Conservation (phyloP, 169 alveolate species). For the Plasmodium malariae region DNA sequence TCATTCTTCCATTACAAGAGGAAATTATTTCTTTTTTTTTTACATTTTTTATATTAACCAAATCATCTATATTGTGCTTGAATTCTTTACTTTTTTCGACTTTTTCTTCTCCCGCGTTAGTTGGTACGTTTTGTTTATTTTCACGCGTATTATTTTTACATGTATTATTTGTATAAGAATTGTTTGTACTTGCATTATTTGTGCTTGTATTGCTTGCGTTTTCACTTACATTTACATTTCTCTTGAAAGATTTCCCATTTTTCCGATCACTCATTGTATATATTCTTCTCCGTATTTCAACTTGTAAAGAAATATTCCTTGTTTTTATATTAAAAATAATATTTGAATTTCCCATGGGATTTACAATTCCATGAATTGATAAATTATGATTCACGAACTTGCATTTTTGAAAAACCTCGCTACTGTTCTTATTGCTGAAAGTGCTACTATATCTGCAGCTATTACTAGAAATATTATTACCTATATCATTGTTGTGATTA, state of each 20-base stretch:
- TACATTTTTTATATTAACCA: constrained; percentile 5
- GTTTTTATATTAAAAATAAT: background rate
- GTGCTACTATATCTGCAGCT: no score
- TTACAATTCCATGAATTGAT: background rate
- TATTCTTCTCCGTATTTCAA: background rate
- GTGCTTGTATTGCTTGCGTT: background rate
- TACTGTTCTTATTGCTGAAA: no score
- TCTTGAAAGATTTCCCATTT: background rate
- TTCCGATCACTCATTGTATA: constrained; percentile 7
- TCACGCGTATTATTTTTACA: background rate
- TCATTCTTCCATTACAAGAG: background rate
- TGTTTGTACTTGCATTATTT: no score
- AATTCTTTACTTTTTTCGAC: background rate
- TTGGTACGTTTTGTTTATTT: background rate
- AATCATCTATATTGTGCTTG: constrained; percentile 2
- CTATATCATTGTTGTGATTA: no score
- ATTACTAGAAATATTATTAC: no score
- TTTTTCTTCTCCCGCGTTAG: background rate
- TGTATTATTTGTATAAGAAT: background rate
- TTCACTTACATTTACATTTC: background rate
- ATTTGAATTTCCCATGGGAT: background rate
- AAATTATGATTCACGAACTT: background rate
- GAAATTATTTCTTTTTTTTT: constrained; percentile 8
- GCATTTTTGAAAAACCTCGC: no score
- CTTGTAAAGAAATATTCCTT: constrained; percentile 18